phyloP scores from a whole-genome alignment of 2,329 filamentous ascomycete species.

The Xylariaceae sp. region DNA sequence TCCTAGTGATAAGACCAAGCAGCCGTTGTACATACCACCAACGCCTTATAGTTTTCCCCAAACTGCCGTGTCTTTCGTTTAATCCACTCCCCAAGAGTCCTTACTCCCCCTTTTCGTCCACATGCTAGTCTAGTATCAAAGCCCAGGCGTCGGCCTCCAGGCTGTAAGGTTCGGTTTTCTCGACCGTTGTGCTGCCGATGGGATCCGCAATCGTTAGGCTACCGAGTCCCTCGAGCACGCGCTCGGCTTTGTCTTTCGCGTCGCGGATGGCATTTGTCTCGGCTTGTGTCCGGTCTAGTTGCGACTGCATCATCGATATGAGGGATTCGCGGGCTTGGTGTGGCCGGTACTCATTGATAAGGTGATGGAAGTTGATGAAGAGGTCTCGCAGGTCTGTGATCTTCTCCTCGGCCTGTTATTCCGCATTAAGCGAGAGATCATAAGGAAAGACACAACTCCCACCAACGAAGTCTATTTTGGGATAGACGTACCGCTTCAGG shows the following conservation, averaged over 20 bases:
- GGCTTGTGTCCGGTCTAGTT: constrained; percentile 61
- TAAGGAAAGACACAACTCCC: neutral
- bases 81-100: neutral
- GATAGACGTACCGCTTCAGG: constrained; percentile 48
- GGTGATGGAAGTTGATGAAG: constrained; percentile 86
- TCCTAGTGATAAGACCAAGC: neutral
- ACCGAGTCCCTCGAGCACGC: constrained; percentile 65
- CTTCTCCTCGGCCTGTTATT: constrained; percentile 59
- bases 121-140: constrained; percentile 2
- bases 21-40: neutral
- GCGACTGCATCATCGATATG: constrained; percentile 56
- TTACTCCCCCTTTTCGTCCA: neutral
- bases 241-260: constrained; percentile 67
- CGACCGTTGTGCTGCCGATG: constrained; percentile 1
- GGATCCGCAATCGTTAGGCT: constrained; percentile 42
- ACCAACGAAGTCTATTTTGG: neutral
- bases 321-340: constrained; percentile 72
- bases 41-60: constrained; percentile 1
- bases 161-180: constrained; percentile 13
- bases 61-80: neutral
- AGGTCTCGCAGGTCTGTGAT: constrained; percentile 74
- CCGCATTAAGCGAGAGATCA: constrained; percentile 1
- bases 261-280: constrained; percentile 72
- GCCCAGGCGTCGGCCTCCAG: constrained; percentile 25
- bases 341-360: constrained; percentile 78